Conservation (phyloP, 768 basidiomycete species). For the Russula olivacea region DNA sequence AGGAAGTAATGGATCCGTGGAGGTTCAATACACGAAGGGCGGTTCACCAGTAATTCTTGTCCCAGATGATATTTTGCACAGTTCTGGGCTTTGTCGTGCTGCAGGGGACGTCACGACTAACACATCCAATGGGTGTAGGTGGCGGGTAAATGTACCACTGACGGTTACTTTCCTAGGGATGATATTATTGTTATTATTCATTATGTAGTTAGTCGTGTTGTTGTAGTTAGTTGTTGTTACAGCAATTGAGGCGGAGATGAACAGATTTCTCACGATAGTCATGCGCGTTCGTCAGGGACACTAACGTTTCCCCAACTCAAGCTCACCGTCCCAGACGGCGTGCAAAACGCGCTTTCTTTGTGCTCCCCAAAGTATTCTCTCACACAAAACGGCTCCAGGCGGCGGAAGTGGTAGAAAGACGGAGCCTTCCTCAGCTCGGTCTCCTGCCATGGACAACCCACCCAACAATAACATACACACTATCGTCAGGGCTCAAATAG, state of each 20-base stretch:
- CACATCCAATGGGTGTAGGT: not conserved
- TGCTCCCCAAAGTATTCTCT: constrained; percentile 18
- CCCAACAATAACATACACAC: constrained; percentile 82
- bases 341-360: constrained; percentile 24
- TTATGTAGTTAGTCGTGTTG: not conserved
- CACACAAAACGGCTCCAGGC: constrained; percentile 35
- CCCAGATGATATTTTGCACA: constrained; percentile 34
- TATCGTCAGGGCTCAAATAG: constrained; percentile 95
- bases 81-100: constrained; percentile 36
- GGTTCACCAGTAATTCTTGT: constrained; percentile 55
- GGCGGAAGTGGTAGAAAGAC: constrained; percentile 35
- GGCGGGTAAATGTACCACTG: not conserved
- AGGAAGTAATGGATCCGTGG: constrained; percentile 57
- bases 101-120: not conserved
- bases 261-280: constrained; percentile 3
- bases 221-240: no score
- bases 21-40: constrained; percentile 57
- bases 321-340: constrained; percentile 26
- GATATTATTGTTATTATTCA: not conserved
- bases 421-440: constrained; percentile 41
- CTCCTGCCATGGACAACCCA: constrained; percentile 80
- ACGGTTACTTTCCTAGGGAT: not conserved
- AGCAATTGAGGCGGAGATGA: constrained; percentile 18
- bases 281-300: constrained; percentile 10
- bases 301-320: constrained; percentile 17